phyloP scores from a whole-genome alignment of 2,329 filamentous ascomycete genomes.

The Kalmusia sp. region DNA sequence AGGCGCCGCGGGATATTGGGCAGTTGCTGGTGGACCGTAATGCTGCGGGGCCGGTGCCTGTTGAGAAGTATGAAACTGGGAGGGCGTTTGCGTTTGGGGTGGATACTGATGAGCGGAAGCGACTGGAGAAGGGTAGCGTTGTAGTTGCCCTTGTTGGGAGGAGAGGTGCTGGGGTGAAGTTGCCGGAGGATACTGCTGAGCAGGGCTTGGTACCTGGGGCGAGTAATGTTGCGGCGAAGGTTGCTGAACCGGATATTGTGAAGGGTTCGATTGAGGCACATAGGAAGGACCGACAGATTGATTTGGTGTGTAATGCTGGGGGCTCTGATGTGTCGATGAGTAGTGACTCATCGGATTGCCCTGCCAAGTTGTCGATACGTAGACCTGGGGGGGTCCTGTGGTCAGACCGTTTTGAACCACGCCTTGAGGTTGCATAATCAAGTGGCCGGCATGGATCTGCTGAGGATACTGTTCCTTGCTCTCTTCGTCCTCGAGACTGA shows the following conservation, averaged over 20 bases:
- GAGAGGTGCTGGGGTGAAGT: slow-evolving; percentile 35
- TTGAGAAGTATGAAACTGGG: slow-evolving; percentile 19
- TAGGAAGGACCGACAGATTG: slow-evolving; percentile 28
- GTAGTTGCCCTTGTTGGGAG: slow-evolving; percentile 24
- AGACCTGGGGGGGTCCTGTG: too few relatives aligned
- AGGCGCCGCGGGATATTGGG: slow-evolving; percentile 27
- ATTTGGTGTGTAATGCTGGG: slow-evolving; percentile 36
- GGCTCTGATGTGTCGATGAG: slow-evolving; percentile 29
- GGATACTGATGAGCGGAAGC: slow-evolving; percentile 27
- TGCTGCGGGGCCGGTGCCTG: slow-evolving; percentile 20
- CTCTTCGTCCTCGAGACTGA: slow-evolving; percentile 47
- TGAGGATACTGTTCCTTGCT: slow-evolving; percentile 44
- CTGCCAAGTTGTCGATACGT: slow-evolving; percentile 43
- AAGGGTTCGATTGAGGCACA: slow-evolving; percentile 22
- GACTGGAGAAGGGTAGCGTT: slow-evolving; percentile 27
- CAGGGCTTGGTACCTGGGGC: slow-evolving; percentile 2
- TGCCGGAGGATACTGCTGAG: slow-evolving; percentile 31
- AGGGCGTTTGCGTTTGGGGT: slow-evolving; percentile 17
- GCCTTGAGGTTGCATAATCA: too few relatives aligned
- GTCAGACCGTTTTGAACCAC: too few relatives aligned
- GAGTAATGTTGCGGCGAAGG: slow-evolving; percentile 17
- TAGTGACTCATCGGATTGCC: slow-evolving; percentile 33
- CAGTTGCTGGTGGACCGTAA: slow-evolving; percentile 24
- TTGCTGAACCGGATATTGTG: slow-evolving; percentile 34
- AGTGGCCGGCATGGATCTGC: too few relatives aligned